Conservation (phyloP, 345 rosid genomes). For the Mangifera indica region DNA sequence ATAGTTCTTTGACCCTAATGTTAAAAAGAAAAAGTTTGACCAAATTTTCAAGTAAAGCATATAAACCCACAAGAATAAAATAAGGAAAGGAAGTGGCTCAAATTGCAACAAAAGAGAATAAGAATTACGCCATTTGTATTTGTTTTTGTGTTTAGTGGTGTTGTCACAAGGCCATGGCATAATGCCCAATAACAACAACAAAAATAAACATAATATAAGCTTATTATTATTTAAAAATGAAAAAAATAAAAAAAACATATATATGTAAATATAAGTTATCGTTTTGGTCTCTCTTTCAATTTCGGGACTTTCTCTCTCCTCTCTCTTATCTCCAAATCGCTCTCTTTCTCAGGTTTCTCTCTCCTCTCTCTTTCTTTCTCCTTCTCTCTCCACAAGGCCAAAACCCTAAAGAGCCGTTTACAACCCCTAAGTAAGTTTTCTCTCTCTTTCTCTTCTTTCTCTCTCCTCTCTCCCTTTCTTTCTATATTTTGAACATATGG, state of each 20-base stretch:
- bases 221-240: neutral
- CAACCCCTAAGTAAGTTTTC: conserved; percentile 86
- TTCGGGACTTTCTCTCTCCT: conserved; percentile 25
- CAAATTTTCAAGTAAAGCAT: conserved; percentile 3
- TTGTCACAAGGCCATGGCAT: conserved; percentile 8
- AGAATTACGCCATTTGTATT: conserved; percentile 8
- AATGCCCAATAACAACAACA: conserved; percentile 5
- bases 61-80: neutral
- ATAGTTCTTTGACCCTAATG: no score
- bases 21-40: neutral
- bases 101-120: conserved; percentile 17
- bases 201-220: no score
- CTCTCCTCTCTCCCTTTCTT: conserved; percentile 41
- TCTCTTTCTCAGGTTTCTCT: conserved; percentile 44
- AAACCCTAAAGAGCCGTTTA: conserved; percentile 82
- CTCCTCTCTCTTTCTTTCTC: conserved; percentile 40
- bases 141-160: neutral
- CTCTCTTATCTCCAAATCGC: no score
- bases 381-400: conserved; percentile 80
- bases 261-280: neutral
- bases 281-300: conserved; percentile 36
- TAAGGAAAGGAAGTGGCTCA: neutral
- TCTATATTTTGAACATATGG: conserved; percentile 62
- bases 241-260: neutral
- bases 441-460: conserved; percentile 66